Percentiles rank a stretch among this genome's conserved stretches.
Evolutionary conservation across 345 rosid species (phyloP).

Genomic region (Psidium friedrichsthalianum): DNA sequence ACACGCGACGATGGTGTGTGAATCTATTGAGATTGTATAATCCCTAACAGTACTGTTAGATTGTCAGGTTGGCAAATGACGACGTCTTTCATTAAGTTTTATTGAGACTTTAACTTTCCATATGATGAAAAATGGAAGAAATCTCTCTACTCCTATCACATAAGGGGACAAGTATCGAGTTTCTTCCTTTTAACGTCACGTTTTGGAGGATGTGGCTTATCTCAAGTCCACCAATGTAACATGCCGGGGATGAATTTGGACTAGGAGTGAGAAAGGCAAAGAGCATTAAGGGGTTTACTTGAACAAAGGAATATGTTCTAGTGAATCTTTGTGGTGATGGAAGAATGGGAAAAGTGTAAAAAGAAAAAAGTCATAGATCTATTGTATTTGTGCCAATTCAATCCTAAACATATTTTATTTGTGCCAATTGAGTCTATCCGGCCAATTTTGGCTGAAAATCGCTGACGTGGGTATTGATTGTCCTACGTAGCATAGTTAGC

Average conservation of each 20-base stretch:
- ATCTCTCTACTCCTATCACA: background rate
- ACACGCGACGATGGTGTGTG: too few relatives aligned
- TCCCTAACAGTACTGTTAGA: too few relatives aligned
- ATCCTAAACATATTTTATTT: too few relatives aligned
- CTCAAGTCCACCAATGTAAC: background rate
- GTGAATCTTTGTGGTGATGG: background rate
- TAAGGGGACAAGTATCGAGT: background rate
- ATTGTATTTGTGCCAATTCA: too few relatives aligned
- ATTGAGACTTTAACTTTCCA: too few relatives aligned
- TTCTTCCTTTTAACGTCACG: background rate
- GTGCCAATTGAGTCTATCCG: too few relatives aligned
- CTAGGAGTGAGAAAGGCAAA: background rate
- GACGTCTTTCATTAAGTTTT: background rate
- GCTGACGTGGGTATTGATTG: too few relatives aligned
- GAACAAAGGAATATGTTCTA: background rate
- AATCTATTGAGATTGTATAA: too few relatives aligned
- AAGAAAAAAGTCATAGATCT: too few relatives aligned
- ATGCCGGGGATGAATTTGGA: background rate
- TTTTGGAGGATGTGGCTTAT: background rate
- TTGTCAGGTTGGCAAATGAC: background rate
- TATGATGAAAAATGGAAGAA: too few relatives aligned
- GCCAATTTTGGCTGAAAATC: too few relatives aligned
- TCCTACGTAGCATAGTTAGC: too few relatives aligned
- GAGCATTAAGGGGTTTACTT: background rate
- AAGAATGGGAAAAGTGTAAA: background rate